Evolutionary conservation across 2,329 filamentous ascomycete genomes (phyloP), one percentile per base, ranked within the genome.

Genomic region (Colletotrichum acutatum): DNA sequence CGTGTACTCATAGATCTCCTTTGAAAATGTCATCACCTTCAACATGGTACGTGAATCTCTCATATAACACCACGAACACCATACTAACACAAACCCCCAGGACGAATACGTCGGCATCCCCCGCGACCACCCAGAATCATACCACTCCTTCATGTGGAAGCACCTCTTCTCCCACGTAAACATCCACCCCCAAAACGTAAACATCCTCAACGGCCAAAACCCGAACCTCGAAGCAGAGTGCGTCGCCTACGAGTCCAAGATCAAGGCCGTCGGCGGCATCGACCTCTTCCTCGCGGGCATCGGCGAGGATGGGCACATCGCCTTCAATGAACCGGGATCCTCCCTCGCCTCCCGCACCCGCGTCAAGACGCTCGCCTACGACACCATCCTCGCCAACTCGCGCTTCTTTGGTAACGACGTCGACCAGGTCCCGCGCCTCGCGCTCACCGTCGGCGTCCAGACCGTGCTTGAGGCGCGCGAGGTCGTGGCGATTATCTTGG

Each of bases 71-170:
- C n/a, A n/a, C n/a, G n/a, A n/a, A n/a, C n/a, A n/a, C n/a, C n/a
- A n/a, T n/a, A n/a, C n/a, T 75, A 64, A 64, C 22, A 66, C 60
- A 58, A 42, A 28, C n/a, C 8, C 22, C 34, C 76, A 93, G 91
- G 94, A 97, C 83, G 94, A 97, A 84, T 97, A 97, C 79, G 93
- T 97, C 76, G 93, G 93, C 70, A 89, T 97, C 75, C 92, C 94
- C 42, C 91, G 93, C 78, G 93, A 95, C 78, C 94, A 97, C 81
- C 91, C 94, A 14, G 92, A 97, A 82, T 95, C 92, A 78, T 97
- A 97, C 84, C 94, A 97, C 85, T 94, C 92, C 76, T 97, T 97
- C 86, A 97, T 97, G 94, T 97, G 95, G 89, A 94, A 93, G 83
- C 89, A 97, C 84, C 95, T 97, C 87, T 97, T 97, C 87, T 94